Evolutionary conservation across 2,329 filamentous ascomycete species (phyloP).

Genomic region (Cyphellophora attinorum): DNA sequence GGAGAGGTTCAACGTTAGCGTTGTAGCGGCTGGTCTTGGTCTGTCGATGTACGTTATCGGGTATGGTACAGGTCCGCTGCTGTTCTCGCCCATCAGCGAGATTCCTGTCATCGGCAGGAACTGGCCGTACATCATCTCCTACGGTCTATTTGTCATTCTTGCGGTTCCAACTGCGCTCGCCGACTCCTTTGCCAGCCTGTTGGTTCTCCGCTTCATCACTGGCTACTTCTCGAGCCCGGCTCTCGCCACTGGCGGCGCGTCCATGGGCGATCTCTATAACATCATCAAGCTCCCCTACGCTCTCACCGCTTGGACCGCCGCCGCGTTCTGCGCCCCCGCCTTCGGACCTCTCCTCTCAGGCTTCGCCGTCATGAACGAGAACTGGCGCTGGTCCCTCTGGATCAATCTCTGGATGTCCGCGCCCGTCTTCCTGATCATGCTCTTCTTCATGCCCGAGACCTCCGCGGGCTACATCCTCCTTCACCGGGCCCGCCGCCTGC

Average conservation of each 20-base stretch:
- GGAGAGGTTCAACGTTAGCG: conserved; percentile 21
- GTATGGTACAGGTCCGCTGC: conserved; percentile 40
- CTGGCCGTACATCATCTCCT: conserved; percentile 57
- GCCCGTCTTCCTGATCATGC: conserved; percentile 51
- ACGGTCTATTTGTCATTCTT: conserved; percentile 59
- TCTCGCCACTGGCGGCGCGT: conserved; percentile 48
- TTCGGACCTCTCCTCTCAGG: conserved; percentile 43
- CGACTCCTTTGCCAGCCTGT: conserved; percentile 52
- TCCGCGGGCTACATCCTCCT: conserved; percentile 50
- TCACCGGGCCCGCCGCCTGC: conserved; percentile 51
- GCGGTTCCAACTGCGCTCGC: conserved; percentile 57
- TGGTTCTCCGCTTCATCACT: conserved; percentile 55
- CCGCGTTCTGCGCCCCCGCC: conserved; percentile 22
- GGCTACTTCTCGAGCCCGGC: conserved; percentile 59
- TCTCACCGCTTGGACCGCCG: conserved; percentile 49
- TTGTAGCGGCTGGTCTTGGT: conserved; percentile 22
- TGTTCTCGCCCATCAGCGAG: conserved; percentile 59
- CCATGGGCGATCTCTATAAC: conserved; percentile 29
- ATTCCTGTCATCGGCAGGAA: conserved; percentile 59
- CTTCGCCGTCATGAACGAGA: conserved; percentile 47
- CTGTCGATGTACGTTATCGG: conserved; percentile 26
- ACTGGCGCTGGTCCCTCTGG: conserved; percentile 51
- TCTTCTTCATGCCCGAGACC: conserved; percentile 57
- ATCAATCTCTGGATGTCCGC: conserved; percentile 54
- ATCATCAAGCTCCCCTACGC: conserved; percentile 42